phyloP scores from a whole-genome alignment of 495 filamentous ascomycete genomes.

The Penicilliopsis zonata region DNA sequence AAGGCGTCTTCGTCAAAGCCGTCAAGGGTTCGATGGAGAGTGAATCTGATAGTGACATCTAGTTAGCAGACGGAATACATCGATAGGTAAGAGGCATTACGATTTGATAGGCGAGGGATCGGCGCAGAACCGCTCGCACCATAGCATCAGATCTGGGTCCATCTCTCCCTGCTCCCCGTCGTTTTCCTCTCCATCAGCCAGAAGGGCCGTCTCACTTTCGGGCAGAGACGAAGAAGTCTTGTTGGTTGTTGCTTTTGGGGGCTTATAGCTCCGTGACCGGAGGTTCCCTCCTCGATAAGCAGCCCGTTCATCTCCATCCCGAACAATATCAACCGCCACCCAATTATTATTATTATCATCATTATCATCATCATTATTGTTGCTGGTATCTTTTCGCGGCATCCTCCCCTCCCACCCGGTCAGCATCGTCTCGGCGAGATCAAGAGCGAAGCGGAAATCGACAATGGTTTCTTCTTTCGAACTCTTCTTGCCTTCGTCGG shows the following conservation, averaged over 20 bases:
- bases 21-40: constrained; percentile 19
- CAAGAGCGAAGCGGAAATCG: constrained; percentile 29
- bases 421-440: constrained; percentile 22
- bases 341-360: no score
- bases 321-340: constrained; percentile 10
- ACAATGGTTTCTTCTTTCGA: constrained; percentile 17
- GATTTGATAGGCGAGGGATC: constrained; percentile 30
- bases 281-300: constrained; percentile 20
- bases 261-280: constrained; percentile 6
- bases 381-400: constrained; percentile 7
- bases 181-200: constrained; percentile 1
- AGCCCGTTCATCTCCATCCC: constrained; percentile 13
- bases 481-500: constrained; percentile 13
- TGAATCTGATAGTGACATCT: constrained; percentile 16
- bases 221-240: no score
- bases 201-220: not conserved
- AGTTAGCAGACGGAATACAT: constrained; percentile 1
- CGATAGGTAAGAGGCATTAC: constrained; percentile 10
- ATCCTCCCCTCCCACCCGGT: constrained; percentile 13
- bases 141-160: constrained; percentile 13
- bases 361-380: no score
- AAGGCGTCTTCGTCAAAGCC: constrained; percentile 22
- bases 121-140: constrained; percentile 29
- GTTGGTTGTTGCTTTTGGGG: not conserved
- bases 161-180: constrained; percentile 1